These are phyloP conservation scores for Aspergillus haitiensis DNA, from an alignment of 495 filamentous ascomycete genomes.

Conservation along the genomic window DNA sequence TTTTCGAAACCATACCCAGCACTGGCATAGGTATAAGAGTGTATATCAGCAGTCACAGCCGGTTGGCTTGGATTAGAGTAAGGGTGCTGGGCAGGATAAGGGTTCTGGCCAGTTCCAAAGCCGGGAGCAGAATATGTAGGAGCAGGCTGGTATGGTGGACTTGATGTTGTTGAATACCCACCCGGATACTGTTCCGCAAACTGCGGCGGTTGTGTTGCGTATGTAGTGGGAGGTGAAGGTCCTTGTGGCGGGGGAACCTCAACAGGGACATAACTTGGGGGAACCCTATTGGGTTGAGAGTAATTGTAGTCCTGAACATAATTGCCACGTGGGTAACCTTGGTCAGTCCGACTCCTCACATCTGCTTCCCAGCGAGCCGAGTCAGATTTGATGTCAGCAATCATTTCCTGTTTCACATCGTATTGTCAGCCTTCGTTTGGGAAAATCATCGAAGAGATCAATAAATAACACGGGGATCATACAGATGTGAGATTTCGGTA, in stretches of 20 bases:
- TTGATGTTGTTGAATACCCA: constrained; percentile 40
- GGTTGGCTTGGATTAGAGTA: constrained; percentile 42
- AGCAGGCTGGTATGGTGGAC: constrained; percentile 37
- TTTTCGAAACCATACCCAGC: constrained; percentile 44
- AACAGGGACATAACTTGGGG: constrained; percentile 38
- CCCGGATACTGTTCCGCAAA: constrained; percentile 42
- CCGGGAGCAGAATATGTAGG: constrained; percentile 40
- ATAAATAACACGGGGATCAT: constrained; percentile 19
- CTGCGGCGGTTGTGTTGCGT: constrained; percentile 38
- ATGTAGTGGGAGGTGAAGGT: constrained; percentile 43
- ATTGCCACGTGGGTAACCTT: constrained; percentile 49
- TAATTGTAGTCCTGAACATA: constrained; percentile 46
- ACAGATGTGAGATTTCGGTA: constrained; percentile 86
- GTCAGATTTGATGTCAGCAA: constrained; percentile 79
- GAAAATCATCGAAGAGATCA: background rate
- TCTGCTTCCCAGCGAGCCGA: constrained; percentile 79
- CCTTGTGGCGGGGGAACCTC: constrained; percentile 41
- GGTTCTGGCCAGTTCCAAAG: constrained; percentile 38
- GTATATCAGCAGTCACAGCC: constrained; percentile 42
- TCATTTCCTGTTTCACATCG: constrained; percentile 68
- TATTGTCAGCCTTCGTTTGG: constrained; percentile 24
- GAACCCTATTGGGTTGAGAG: constrained; percentile 41
- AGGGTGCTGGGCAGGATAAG: constrained; percentile 40
- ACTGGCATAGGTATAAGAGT: constrained; percentile 45
- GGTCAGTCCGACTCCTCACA: constrained; percentile 52